Evolutionary conservation across 2,329 filamentous ascomycete species (phyloP), one percentile per base, ranked within the genome.

Genomic region (Ophiocordyceps australis): DNA sequence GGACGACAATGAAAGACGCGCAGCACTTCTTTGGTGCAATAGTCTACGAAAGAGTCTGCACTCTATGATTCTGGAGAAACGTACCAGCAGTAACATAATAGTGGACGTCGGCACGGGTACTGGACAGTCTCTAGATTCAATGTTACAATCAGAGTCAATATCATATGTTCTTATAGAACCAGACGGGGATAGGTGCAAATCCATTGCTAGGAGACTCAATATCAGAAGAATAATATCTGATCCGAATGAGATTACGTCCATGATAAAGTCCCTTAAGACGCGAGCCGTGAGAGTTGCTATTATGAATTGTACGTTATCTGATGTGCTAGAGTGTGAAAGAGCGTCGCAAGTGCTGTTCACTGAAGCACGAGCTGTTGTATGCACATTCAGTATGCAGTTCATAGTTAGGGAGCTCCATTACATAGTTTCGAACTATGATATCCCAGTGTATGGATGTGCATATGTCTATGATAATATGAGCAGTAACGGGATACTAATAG

Each of bases 71-170:
- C 11, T 11, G 11, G 6, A 22, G 11, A 10, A 12, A 7, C 11
- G 14, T 22, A 11, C 14, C 11, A 22, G 14, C 20, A 22, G 14
- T 10, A 22, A 22, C 14, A 22, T 22, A 10, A 22, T 22, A n/a
- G 20, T 22, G 7, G 20, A 22, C n/a, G 14, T 22, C 11, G 20
- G 20, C 7, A 22, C 20, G 14, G 20, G 20, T 12, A 22, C 20
- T 22, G 20, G 20, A 22, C 20, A 22, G 14, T 22, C 20, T 22
- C 20, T 22, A n/a, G 20, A 22, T 22, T 22, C 20, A n/a, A 22
- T 22, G 14, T 12, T 12, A n/a, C 8, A 22, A 12, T 22, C 20
- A n/a, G 20, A 22, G 11, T 22, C 20, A n/a, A 12, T 22, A 12
- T 22, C 20, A n/a, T 22, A 22, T 22, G 11, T 22, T n/a, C n/a